Conservation (phyloP, 2,329 filamentous ascomycete genomes). For the Boeremia exigua region DNA sequence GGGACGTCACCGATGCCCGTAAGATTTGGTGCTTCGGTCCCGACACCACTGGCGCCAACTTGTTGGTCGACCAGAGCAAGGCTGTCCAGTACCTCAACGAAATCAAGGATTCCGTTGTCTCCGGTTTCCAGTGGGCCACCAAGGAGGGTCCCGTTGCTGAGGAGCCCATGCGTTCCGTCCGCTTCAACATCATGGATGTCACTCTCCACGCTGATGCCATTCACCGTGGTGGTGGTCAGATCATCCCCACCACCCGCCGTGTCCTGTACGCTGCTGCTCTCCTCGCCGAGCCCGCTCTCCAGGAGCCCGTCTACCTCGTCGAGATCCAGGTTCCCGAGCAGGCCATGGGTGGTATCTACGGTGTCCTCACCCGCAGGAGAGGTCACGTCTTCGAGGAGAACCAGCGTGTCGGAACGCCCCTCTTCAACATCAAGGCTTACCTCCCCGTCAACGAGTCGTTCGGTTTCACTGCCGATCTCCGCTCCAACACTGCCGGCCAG, state of each 20-base stretch:
- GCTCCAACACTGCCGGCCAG: conserved; percentile 90
- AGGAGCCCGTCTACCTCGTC: conserved; percentile 98
- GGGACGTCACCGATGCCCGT: conserved; percentile 99
- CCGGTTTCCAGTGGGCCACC: conserved; percentile 99
- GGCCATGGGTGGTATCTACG: conserved; percentile 99
- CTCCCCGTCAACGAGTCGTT: conserved; percentile 96
- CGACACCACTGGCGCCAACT: conserved; percentile 96
- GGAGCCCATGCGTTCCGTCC: conserved; percentile 95
- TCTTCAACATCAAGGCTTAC: conserved; percentile 99
- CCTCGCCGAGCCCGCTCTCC: conserved; percentile 86
- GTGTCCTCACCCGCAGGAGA: conserved; percentile 95
- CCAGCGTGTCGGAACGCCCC: conserved; percentile 97
- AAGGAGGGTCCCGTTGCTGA: conserved; percentile 97
- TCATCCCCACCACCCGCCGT: conserved; percentile 98
- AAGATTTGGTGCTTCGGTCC: conserved; percentile 99
- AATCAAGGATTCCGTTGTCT: conserved; percentile 99
- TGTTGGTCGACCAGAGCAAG: conserved; percentile 99
- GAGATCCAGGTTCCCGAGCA: conserved; percentile 99
- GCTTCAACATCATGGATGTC: conserved; percentile 99
- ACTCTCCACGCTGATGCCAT: conserved; percentile 99
- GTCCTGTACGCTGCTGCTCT: conserved; percentile 93
- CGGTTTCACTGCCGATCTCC: conserved; percentile 98
- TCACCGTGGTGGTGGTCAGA: conserved; percentile 98
- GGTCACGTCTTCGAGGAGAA: conserved; percentile 99
- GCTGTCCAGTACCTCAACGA: conserved; percentile 99